These are phyloP conservation scores for Coemansia sp. DNA, from an alignment of 192 early-diverging fungal genomes.

Conservation along the genomic window DNA sequence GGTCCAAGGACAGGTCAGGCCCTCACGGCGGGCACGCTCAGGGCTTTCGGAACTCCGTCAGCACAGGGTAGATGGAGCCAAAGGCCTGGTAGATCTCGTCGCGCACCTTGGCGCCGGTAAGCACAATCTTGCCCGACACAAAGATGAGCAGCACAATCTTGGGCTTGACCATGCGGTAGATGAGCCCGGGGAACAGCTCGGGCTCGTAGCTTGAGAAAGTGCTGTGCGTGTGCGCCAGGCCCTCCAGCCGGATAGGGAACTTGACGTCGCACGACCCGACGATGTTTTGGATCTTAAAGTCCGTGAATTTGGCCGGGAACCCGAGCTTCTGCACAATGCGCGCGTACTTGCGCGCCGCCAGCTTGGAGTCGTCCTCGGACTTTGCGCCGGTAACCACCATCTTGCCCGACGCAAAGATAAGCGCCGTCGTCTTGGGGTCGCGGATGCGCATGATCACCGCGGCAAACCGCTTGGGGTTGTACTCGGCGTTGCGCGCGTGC, in stretches of 20 bases:
- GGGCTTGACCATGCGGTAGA: slow-evolving; percentile 98
- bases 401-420: slow-evolving; percentile 99
- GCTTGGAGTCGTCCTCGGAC: slow-evolving; percentile 94
- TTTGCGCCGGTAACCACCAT: slow-evolving; percentile 99
- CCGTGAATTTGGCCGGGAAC: slow-evolving; percentile 95
- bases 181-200: slow-evolving; percentile 98
- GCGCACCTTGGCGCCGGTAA: slow-evolving; percentile 99
- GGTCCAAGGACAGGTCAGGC: background rate
- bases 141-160: slow-evolving; percentile 99
- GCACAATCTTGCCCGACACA: slow-evolving; percentile 98
- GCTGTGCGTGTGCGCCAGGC: slow-evolving; percentile 90
- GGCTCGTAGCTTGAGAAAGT: slow-evolving; percentile 91
- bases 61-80: slow-evolving; percentile 95
- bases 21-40: background rate
- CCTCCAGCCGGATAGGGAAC: slow-evolving; percentile 98
- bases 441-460: slow-evolving; percentile 99
- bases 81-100: slow-evolving; percentile 98
- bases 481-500: slow-evolving; percentile 99
- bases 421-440: slow-evolving; percentile 98
- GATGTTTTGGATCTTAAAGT: slow-evolving; percentile 99
- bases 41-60: slow-evolving; percentile 79
- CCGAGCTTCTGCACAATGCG: slow-evolving; percentile 99
- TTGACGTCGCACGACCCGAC: slow-evolving; percentile 99
- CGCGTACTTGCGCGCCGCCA: slow-evolving; percentile 98
- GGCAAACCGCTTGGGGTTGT: slow-evolving; percentile 99